Evolutionary conservation across 2,329 filamentous ascomycete species (phyloP), one percentile per base, ranked within the genome.

Genomic region (Cryphonectria radicalis): DNA sequence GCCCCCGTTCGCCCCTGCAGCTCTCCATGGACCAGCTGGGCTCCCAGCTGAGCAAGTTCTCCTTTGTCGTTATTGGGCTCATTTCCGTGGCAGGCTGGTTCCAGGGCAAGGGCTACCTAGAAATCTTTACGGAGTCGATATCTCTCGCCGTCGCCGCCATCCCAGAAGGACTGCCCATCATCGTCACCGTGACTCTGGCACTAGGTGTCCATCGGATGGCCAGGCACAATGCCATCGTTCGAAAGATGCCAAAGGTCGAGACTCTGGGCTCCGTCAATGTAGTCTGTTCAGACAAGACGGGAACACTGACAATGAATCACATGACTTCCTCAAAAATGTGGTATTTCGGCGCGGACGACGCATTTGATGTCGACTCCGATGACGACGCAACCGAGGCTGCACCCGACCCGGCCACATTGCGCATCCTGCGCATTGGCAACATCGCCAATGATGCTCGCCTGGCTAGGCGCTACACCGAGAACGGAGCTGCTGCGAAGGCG

Each of bases 211-310:
- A 99, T 77, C 91, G 96, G 71, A 99, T 99, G 96, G 97, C 96
- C 73, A 94, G 91, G 78, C 90, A 95, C 76, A 93, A 97, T 79
- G 96, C 96, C 11, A 99, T 99, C 79, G 95, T 99, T 72, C 92
- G 96, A 75, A 92, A 93, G 78, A 92, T 99, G 82, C 97, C 97
- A 32, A 98, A 96, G 81, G 97, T 99, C 11, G 96, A 99, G 80
- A 99, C 96, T 0, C 84, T 99, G 6, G 97, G 97, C 11, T 98
- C 95, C n/a, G 96, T 99, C 72, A 99, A 98, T 77, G 95, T 99
- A n/a, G 94, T 99, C 8, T 99, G 97, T 84, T 98, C 94, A 76
- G 96, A 99, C 85, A 99, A 99, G 84, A 99, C 96, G 60, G 91
- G 95, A 43, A 99, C 96, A 1, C 84, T 99, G 73, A 99, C 96